Evolutionary conservation across 2,329 filamentous ascomycete species (phyloP).

Genomic region (Madurella mycetomatis): DNA sequence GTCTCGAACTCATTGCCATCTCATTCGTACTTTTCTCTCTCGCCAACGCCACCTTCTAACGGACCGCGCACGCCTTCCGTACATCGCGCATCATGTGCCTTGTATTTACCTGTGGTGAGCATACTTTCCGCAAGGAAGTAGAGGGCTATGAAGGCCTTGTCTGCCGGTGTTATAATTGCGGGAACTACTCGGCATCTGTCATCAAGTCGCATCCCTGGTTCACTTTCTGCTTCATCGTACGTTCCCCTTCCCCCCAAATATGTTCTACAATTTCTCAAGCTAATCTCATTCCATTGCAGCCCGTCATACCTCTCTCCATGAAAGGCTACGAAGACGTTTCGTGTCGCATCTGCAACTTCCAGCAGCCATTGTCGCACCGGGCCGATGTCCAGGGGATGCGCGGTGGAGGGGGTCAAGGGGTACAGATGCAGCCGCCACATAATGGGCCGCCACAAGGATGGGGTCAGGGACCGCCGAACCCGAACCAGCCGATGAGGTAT

Average conservation of each 20-base stretch:
- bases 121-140: slow-evolving; percentile 56
- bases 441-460: slow-evolving; percentile 34
- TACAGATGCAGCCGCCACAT: slow-evolving; percentile 37
- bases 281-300: slow-evolving; percentile 37
- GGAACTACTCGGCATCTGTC: slow-evolving; percentile 58
- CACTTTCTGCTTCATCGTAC: slow-evolving; percentile 70
- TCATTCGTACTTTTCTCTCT: not conserved
- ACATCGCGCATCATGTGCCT: slow-evolving; percentile 47
- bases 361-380: slow-evolving; percentile 59
- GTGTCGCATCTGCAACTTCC: slow-evolving; percentile 73
- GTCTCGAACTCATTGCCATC: too few species aligned
- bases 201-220: slow-evolving; percentile 68
- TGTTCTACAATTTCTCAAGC: not conserved
- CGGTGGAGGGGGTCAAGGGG: slow-evolving; percentile 33
- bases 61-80: too few species aligned
- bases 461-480: slow-evolving; percentile 15
- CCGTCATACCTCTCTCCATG: slow-evolving; percentile 66
- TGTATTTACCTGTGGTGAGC: slow-evolving; percentile 58
- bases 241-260: slow-evolving; percentile 26
- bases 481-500: slow-evolving; percentile 31
- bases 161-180: slow-evolving; percentile 63
- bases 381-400: slow-evolving; percentile 52
- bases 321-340: slow-evolving; percentile 64
- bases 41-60: too few species aligned
- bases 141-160: slow-evolving; percentile 58